phyloP scores from a whole-genome alignment of 139 green algal species.

The Dunaliella sp. region DNA sequence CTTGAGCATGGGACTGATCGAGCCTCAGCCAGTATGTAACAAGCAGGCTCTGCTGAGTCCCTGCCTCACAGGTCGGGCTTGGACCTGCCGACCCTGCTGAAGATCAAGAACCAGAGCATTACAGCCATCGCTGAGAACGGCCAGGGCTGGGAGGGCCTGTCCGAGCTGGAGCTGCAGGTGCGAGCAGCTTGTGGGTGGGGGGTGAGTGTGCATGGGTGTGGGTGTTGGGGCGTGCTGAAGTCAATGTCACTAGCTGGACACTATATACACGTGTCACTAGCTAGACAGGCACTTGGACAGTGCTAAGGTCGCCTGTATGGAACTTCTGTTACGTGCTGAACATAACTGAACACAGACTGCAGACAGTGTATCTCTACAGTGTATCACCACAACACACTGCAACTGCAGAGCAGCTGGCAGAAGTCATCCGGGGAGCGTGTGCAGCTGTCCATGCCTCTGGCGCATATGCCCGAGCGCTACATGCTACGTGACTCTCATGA shows the following conservation, averaged over 20 bases:
- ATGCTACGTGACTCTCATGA: constrained; percentile 2
- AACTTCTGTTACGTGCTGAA: too few species aligned
- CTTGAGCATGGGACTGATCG: not conserved
- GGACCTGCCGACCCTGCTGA: constrained; percentile 26
- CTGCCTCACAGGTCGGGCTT: constrained; percentile 32
- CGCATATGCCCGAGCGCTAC: constrained; percentile 3
- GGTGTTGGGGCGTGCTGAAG: too few species aligned
- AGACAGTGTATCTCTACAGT: too few species aligned
- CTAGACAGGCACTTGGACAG: not conserved
- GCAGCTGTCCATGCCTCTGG: not conserved
- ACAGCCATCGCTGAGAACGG: constrained; percentile 30
- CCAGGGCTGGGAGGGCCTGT: constrained; percentile 11
- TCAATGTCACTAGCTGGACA: too few species aligned
- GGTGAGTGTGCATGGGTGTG: too few species aligned
- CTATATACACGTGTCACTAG: not conserved
- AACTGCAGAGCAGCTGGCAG: not conserved
- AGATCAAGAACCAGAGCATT: constrained; percentile 33
- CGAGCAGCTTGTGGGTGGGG: too few species aligned
- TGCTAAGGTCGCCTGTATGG: not conserved
- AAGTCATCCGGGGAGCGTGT: not conserved
- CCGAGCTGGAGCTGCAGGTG: constrained; percentile 44
- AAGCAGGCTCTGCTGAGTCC: not conserved
- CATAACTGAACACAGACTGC: too few species aligned
- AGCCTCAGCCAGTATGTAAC: not conserved
- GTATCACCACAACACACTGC: too few species aligned